Conservation (phyloP, 2,329 filamentous ascomycete genomes). For the Trichoderma oligosporum region DNA sequence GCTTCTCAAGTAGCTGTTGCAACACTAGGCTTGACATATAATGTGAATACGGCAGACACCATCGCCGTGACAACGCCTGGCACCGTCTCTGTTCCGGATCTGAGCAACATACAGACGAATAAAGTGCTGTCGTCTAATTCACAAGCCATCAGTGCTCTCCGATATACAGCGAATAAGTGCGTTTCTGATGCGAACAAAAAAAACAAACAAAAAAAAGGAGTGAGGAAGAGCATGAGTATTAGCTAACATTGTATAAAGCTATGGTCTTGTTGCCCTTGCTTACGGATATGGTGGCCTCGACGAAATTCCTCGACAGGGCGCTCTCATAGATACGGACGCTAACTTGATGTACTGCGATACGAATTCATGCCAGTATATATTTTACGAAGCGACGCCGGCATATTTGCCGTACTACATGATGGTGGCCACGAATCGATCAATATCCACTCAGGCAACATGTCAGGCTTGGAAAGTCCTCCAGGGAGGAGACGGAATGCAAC, state of each 20-base stretch:
- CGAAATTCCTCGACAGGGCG: conserved; percentile 29
- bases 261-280: conserved; percentile 37
- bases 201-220: not conserved
- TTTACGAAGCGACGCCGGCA: conserved; percentile 33
- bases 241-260: conserved; percentile 28
- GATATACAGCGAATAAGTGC: conserved; percentile 42
- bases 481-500: conserved; percentile 31
- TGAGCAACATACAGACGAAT: conserved; percentile 35
- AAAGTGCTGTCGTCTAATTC: conserved; percentile 28
- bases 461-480: conserved; percentile 29
- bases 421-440: conserved; percentile 33
- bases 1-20: conserved; percentile 42
- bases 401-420: conserved; percentile 20
- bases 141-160: conserved; percentile 31
- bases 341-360: conserved; percentile 34
- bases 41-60: conserved; percentile 37
- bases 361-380: conserved; percentile 34
- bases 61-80: conserved; percentile 33
- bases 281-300: conserved; percentile 24
- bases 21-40: conserved; percentile 41
- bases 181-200: no score
- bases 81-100: conserved; percentile 35
- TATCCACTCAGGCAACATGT: conserved; percentile 32
- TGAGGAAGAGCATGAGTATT: not conserved
- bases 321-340: conserved; percentile 31